Evolutionary conservation across 169 alveolate species (phyloP), one percentile per base, ranked within the genome.

Genomic region (Babesia ovis): DNA sequence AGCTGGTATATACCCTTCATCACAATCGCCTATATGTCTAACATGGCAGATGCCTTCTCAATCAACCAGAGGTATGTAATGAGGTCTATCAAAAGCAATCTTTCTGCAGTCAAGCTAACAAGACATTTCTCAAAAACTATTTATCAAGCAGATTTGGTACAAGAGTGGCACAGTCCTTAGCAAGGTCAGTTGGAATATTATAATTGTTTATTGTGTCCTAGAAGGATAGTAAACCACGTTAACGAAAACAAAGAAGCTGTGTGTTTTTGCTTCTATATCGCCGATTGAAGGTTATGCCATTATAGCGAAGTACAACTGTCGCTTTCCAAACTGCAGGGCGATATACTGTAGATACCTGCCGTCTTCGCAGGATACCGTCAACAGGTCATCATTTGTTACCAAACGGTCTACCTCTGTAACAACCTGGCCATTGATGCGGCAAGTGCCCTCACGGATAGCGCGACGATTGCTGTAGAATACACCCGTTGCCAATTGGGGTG

Each of bases 391-490:
- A 5, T n/a, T 14, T 11, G 71, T 69, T 16, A 79, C 46, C 14
- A 14, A 11, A 53, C 51, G 42, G 3, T 50, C 45, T 32, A 60
- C 59, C 6, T 61, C 46, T 8, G 56, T 37, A 34, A 25, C 87
- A 4, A 79, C 71, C 2, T 18, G 9, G 2, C 87, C 87, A 37
- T 79, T 79, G 12, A 79, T 62, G 4, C 66, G 73, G 37, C 87
- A 79, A 4, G 68, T 61, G 35, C 87, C 87, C 51, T 79, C 87
- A 35, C 64, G 51, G 11, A 79, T 79, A 5, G 77, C 73, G 12
- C 64, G 77, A 22, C 75, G 73, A 53, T 79, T 79, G 43, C 75
- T 34, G 54, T 79, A 54, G 43, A 79, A 69, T 16, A 23, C 25
- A n/a, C 68, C 75, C 20, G 70, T 51, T 18, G 46, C 59, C 70